Conservation (phyloP, 352 stramenopile species). For the Globisporangium viniferum region DNA sequence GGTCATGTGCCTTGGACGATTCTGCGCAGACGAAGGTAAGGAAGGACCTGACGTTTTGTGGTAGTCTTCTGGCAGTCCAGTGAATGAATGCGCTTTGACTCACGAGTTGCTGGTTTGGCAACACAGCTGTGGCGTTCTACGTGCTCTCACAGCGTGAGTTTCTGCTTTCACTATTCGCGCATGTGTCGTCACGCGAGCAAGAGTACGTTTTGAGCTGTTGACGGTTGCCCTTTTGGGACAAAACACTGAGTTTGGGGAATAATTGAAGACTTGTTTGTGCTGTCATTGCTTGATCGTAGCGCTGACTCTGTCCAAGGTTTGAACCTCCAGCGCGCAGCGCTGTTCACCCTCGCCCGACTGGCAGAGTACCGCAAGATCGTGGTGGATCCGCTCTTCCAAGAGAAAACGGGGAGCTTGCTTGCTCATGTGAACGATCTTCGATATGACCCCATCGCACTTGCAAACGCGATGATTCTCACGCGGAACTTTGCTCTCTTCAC, state of each 20-base stretch:
- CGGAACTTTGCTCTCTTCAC: conserved; percentile 26
- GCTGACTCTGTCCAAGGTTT: neutral
- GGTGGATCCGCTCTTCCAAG: conserved; percentile 27
- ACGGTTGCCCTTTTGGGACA: neutral
- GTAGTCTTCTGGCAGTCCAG: neutral
- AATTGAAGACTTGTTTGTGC: neutral
- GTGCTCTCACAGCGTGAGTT: conserved; percentile 11
- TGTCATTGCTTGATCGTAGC: neutral
- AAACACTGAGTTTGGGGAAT: neutral
- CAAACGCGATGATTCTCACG: conserved; percentile 28
- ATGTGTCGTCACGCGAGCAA: neutral
- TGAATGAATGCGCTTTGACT: neutral
- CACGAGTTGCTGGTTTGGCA: neutral
- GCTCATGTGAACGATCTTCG: neutral
- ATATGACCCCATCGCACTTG: conserved; percentile 10
- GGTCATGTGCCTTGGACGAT: conserved; percentile 14
- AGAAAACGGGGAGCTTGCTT: conserved; percentile 24
- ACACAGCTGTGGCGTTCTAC: conserved; percentile 11
- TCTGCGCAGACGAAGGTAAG: conserved; percentile 16
- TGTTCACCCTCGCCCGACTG: conserved; percentile 29
- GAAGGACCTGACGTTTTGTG: neutral
- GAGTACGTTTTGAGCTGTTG: neutral
- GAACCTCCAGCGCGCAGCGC: conserved; percentile 23
- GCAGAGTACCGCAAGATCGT: conserved; percentile 26
- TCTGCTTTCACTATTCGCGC: conserved; percentile 12